Conservation (phyloP, 2,329 filamentous ascomycete species). For the Sporothrix dimorphospora region DNA sequence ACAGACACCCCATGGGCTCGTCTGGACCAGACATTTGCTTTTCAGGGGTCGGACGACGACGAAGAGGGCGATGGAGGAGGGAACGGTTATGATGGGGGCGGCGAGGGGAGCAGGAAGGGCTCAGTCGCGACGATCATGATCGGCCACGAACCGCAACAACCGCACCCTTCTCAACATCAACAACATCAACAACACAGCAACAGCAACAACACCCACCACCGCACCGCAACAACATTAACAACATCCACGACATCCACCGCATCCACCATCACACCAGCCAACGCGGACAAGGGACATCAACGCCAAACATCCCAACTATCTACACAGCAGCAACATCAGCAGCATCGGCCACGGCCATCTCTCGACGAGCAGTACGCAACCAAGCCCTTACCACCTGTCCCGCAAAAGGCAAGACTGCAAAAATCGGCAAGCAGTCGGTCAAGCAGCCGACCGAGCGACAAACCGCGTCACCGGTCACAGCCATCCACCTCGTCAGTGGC, state of each 20-base stretch:
- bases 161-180: constrained; percentile 12
- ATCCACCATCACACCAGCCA: constrained; percentile 21
- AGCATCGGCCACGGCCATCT: background rate
- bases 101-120: constrained; percentile 3
- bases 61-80: constrained; percentile 9
- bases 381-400: background rate
- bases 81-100: background rate
- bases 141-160: constrained; percentile 7
- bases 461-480: constrained; percentile 1
- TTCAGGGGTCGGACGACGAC: constrained; percentile 24
- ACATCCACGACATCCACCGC: constrained; percentile 19
- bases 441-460: background rate
- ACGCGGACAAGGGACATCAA: background rate
- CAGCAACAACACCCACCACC: constrained; percentile 19
- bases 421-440: constrained; percentile 7
- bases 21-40: constrained; percentile 29
- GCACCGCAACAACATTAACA: constrained; percentile 19
- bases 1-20: constrained; percentile 26
- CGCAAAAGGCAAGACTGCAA: background rate
- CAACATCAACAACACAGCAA: constrained; percentile 7
- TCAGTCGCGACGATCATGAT: constrained; percentile 15
- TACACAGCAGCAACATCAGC: background rate
- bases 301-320: background rate
- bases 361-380: constrained; percentile 24
- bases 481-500: constrained; percentile 16